These are phyloP conservation scores for Aspergillus mulundensis DNA, from an alignment of 495 filamentous ascomycete species.

Conservation along the genomic window DNA sequence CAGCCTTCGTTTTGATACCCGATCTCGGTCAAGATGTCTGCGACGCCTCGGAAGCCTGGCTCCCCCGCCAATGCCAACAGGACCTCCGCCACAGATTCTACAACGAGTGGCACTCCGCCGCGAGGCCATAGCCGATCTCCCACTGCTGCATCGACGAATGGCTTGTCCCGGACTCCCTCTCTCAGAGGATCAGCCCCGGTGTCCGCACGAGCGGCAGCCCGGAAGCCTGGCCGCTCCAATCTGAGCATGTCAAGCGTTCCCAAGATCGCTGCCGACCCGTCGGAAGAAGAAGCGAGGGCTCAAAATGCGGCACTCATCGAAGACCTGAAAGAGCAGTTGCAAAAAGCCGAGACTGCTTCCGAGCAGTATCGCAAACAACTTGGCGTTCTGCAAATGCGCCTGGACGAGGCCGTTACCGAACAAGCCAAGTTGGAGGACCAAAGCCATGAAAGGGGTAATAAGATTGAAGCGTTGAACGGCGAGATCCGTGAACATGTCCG, in stretches of 20 bases:
- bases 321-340: constrained; percentile 75
- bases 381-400: constrained; percentile 75
- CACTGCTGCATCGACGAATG: constrained; percentile 34
- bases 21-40: constrained; percentile 36
- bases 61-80: constrained; percentile 38
- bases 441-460: constrained; percentile 75
- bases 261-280: constrained; percentile 53
- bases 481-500: constrained; percentile 75
- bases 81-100: constrained; percentile 35
- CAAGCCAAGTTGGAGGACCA: constrained; percentile 82
- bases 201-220: constrained; percentile 63
- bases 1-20: constrained; percentile 12
- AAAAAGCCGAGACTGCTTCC: constrained; percentile 71
- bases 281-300: constrained; percentile 58
- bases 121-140: constrained; percentile 43
- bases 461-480: constrained; percentile 70
- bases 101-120: constrained; percentile 36
- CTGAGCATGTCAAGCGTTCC: constrained; percentile 56
- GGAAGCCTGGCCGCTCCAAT: constrained; percentile 56
- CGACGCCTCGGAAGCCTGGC: constrained; percentile 43
- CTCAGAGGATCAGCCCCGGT: constrained; percentile 52
- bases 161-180: constrained; percentile 40
- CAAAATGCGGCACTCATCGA: constrained; percentile 77
- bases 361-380: constrained; percentile 81
- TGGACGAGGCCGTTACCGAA: constrained; percentile 81